phyloP scores from a whole-genome alignment of 495 filamentous ascomycete species.

The Penicillium angulare region DNA sequence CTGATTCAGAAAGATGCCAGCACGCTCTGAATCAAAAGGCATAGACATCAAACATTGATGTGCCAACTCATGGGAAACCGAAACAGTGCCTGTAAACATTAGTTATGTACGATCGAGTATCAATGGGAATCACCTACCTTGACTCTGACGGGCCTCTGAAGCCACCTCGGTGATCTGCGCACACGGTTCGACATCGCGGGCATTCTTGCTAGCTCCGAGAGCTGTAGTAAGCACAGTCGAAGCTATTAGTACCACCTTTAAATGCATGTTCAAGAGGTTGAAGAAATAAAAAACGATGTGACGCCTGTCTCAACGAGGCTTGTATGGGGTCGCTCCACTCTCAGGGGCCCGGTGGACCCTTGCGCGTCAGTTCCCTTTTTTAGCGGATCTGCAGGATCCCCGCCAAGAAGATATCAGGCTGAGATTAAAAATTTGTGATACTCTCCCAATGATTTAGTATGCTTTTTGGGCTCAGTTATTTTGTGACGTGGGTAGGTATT shows the following conservation, averaged over 20 bases:
- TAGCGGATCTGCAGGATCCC: slow-evolving; percentile 14
- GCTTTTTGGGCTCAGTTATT: too few species aligned
- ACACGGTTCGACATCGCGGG: slow-evolving; percentile 24
- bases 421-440: background rate
- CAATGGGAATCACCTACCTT: slow-evolving; percentile 13
- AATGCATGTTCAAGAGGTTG: slow-evolving; percentile 17
- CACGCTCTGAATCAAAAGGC: slow-evolving; percentile 54
- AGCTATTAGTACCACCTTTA: slow-evolving; percentile 11
- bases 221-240: slow-evolving; percentile 14
- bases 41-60: slow-evolving; percentile 55
- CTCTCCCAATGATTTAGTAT: too few species aligned
- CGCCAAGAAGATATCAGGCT: background rate
- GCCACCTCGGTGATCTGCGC: slow-evolving; percentile 22
- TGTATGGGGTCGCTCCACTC: slow-evolving; percentile 16
- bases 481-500: too few species aligned
- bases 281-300: slow-evolving; percentile 3
- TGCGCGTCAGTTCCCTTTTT: slow-evolving; percentile 22
- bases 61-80: slow-evolving; percentile 29
- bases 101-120: background rate
- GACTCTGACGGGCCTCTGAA: slow-evolving; percentile 13
- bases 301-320: background rate
- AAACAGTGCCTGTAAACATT: slow-evolving; percentile 17
- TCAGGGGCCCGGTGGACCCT: slow-evolving; percentile 24
- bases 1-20: slow-evolving; percentile 50
- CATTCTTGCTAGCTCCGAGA: slow-evolving; percentile 11